Evolutionary conservation across 441 rosid species (phyloP).

Genomic region (Bruguiera hainesii): DNA sequence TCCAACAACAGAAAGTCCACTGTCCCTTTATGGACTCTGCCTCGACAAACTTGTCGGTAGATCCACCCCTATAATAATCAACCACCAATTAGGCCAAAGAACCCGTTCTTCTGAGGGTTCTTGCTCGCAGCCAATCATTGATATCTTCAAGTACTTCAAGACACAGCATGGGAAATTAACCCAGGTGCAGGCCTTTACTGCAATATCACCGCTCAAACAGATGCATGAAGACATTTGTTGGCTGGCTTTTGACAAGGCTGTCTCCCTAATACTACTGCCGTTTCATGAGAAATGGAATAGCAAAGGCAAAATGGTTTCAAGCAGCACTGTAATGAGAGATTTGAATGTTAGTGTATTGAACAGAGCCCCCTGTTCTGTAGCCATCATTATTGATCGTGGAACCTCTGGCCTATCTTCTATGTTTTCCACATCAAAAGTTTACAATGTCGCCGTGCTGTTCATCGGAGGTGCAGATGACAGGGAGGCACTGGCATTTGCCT

Average conservation of each 20-base stretch:
- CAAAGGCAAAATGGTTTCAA: constrained; percentile 23
- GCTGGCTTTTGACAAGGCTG: constrained; percentile 32
- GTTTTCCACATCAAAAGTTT: constrained; percentile 4
- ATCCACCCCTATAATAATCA: constrained; percentile 30
- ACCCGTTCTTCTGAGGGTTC: not conserved
- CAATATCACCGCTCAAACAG: constrained; percentile 32
- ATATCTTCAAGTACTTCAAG: constrained; percentile 27
- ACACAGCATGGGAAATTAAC: constrained; percentile 9
- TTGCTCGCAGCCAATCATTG: constrained; percentile 20
- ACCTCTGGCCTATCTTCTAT: constrained; percentile 17
- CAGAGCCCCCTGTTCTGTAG: constrained; percentile 45
- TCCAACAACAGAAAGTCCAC: constrained; percentile 25
- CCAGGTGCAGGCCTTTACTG: constrained; percentile 32
- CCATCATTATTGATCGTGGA: constrained; percentile 34
- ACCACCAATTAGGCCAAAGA: constrained; percentile 34
- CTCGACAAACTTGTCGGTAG: constrained; percentile 31
- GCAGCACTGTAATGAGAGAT: constrained; percentile 21
- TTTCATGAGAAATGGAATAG: constrained; percentile 39
- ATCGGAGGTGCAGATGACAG: constrained; percentile 44
- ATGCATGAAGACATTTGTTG: constrained; percentile 47
- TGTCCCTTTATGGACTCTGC: constrained; percentile 30
- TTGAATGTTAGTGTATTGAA: constrained; percentile 32
- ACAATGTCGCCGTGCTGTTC: constrained; percentile 27
- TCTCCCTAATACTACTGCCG: constrained; percentile 36
- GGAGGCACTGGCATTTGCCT: constrained; percentile 42